phyloP scores from a whole-genome alignment of 192 early-diverging fungal species.

The Powellomyces hirtus region DNA sequence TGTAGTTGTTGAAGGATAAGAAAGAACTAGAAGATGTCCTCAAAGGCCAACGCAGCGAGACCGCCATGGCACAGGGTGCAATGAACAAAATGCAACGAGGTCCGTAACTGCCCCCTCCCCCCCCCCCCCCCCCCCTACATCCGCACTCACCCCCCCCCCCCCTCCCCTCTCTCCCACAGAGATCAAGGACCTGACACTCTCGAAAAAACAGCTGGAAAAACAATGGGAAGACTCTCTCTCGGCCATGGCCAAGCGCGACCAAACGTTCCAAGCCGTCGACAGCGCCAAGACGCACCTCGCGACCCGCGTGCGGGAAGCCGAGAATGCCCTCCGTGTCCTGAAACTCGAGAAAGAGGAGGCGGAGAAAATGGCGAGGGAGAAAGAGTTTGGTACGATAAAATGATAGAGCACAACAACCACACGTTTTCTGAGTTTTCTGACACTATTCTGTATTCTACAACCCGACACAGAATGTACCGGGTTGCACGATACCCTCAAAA shows the following conservation, averaged over 20 bases:
- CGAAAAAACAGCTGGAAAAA: constrained; percentile 38
- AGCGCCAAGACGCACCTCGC: constrained; percentile 23
- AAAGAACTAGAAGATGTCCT: constrained; percentile 42
- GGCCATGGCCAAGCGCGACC: constrained; percentile 53
- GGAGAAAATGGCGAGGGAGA: constrained; percentile 28
- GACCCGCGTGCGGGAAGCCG: constrained; percentile 19
- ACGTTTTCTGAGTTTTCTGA: neutral
- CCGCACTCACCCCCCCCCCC: neutral
- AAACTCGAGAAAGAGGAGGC: constrained; percentile 34
- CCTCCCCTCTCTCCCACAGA: constrained; percentile 20
- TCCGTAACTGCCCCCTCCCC: neutral
- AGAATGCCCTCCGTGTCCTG: constrained; percentile 25
- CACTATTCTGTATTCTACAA: neutral
- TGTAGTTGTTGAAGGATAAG: constrained; percentile 25
- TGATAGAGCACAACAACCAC: too few relatives aligned
- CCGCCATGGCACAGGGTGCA: constrained; percentile 36
- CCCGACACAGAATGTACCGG: constrained; percentile 28
- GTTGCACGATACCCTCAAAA: constrained; percentile 22
- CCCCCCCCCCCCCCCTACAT: neutral
- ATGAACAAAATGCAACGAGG: constrained; percentile 42
- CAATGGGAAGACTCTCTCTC: constrained; percentile 53
- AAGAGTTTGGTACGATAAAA: constrained; percentile 39
- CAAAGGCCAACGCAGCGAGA: constrained; percentile 42
- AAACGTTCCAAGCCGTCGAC: constrained; percentile 39
- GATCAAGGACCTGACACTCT: constrained; percentile 24